Conservation (phyloP, 805 yeast species). For the Diddensiella caesifluorescens region DNA sequence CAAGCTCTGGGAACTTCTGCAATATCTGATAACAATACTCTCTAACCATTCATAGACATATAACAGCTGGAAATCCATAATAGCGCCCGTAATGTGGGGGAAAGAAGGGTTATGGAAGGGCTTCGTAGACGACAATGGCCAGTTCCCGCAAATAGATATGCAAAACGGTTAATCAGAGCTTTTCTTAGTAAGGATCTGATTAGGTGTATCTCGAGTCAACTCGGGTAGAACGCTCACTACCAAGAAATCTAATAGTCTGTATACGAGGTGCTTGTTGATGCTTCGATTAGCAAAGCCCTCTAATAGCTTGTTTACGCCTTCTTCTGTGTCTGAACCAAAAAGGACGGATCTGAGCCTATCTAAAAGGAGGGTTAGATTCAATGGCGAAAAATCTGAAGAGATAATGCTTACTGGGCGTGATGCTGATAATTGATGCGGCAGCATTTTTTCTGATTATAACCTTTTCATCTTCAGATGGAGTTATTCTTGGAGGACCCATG, state of each 20-base stretch:
- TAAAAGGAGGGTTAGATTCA: slow-evolving; percentile 6
- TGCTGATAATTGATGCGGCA: background rate
- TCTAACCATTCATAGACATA: background rate
- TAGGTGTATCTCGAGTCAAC: slow-evolving; percentile 24
- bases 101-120: slow-evolving; percentile 7
- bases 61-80: background rate
- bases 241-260: slow-evolving; percentile 26
- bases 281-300: slow-evolving; percentile 24
- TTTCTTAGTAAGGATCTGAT: slow-evolving; percentile 17
- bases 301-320: slow-evolving; percentile 23
- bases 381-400: background rate
- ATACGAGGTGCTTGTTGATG: slow-evolving; percentile 30
- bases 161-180: no score
- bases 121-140: slow-evolving; percentile 8
- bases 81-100: slow-evolving; percentile 15
- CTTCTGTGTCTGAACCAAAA: slow-evolving; percentile 20
- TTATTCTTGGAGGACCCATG: slow-evolving; percentile 45
- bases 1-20: background rate
- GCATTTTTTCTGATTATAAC: slow-evolving; percentile 21
- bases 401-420: background rate
- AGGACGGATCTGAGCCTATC: slow-evolving; percentile 17
- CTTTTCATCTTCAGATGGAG: slow-evolving; percentile 40
- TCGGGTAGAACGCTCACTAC: slow-evolving; percentile 27
- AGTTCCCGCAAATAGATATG: background rate
- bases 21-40: background rate